These are phyloP conservation scores for Pseudocercospora eumusae DNA, from an alignment of 2,329 filamentous ascomycete genomes.

Conservation along the genomic window DNA sequence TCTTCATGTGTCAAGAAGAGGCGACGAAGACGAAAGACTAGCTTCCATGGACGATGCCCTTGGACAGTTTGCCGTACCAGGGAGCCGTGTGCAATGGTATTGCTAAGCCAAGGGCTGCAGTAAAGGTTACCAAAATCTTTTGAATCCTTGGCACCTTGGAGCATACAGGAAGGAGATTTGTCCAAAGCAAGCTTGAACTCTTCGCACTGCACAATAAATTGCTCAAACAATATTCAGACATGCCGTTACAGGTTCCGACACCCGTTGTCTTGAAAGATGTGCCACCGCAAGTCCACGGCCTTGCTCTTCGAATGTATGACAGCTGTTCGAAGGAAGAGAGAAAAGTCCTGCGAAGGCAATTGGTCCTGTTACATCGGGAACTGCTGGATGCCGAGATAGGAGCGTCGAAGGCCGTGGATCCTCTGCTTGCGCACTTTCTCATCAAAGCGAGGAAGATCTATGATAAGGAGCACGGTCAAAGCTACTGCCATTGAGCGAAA, in stretches of 20 bases:
- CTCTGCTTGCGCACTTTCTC: not conserved
- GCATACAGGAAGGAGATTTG: not conserved
- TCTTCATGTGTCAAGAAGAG: too few species aligned
- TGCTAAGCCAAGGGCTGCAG: not conserved
- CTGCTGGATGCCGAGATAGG: not conserved
- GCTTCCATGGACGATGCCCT: too few species aligned
- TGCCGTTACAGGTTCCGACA: not conserved
- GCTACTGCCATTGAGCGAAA: not conserved
- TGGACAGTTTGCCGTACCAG: too few species aligned
- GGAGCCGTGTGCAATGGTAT: too few species aligned
- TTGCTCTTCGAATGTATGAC: not conserved
- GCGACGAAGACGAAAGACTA: too few species aligned
- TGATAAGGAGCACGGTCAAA: not conserved
- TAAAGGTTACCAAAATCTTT: not conserved
- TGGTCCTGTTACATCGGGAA: not conserved
- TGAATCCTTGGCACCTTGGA: not conserved
- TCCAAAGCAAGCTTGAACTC: too few species aligned
- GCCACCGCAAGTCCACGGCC: not conserved
- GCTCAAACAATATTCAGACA: not conserved
- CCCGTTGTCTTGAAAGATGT: not conserved
- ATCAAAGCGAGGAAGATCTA: not conserved
- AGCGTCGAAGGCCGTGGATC: not conserved
- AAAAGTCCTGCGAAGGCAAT: not conserved
- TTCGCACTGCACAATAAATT: too few species aligned
- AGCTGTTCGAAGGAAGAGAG: not conserved